These are phyloP conservation scores for Malbranchea zuffiana DNA, from an alignment of 2,329 filamentous ascomycete genomes.

Conservation along the genomic window DNA sequence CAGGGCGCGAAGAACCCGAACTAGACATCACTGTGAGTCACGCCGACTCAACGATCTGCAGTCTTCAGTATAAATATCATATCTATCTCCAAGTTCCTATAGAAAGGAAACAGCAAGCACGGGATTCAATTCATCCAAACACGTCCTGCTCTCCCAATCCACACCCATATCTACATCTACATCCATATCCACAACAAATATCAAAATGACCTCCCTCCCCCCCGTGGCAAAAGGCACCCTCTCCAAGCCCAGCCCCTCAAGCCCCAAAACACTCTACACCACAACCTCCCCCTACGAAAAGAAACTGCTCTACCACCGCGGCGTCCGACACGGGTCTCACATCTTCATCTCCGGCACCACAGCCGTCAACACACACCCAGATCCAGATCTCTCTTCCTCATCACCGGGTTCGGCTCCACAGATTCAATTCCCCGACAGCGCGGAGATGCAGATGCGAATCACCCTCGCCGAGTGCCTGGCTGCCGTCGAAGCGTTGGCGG, in stretches of 20 bases:
- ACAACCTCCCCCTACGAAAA: constrained; percentile 30
- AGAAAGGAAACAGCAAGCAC: too few relatives aligned
- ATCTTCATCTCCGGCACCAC: constrained; percentile 34
- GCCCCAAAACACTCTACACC: constrained; percentile 19
- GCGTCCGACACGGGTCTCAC: constrained; percentile 25
- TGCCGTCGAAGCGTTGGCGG: constrained; percentile 23
- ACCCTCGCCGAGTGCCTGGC: constrained; percentile 22
- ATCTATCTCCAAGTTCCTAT: too few relatives aligned
- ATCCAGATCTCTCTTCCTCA: too few relatives aligned
- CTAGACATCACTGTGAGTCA: too few relatives aligned
- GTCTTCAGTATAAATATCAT: too few relatives aligned
- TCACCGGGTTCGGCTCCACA: constrained; percentile 21
- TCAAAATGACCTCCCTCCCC: not conserved
- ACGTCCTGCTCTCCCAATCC: too few relatives aligned
- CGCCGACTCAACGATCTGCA: too few relatives aligned
- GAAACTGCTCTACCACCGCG: constrained; percentile 30
- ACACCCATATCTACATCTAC: too few relatives aligned
- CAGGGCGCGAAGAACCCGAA: too few relatives aligned
- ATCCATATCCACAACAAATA: not conserved
- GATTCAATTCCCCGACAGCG: constrained; percentile 25
- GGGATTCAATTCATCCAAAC: too few relatives aligned
- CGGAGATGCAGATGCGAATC: constrained; percentile 23
- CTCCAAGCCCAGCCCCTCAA: constrained; percentile 9
- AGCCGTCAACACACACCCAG: constrained; percentile 26
- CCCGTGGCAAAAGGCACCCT: constrained; percentile 3